Conservation (phyloP, 2,329 filamentous ascomycete species). For the Fusarium papillatum region DNA sequence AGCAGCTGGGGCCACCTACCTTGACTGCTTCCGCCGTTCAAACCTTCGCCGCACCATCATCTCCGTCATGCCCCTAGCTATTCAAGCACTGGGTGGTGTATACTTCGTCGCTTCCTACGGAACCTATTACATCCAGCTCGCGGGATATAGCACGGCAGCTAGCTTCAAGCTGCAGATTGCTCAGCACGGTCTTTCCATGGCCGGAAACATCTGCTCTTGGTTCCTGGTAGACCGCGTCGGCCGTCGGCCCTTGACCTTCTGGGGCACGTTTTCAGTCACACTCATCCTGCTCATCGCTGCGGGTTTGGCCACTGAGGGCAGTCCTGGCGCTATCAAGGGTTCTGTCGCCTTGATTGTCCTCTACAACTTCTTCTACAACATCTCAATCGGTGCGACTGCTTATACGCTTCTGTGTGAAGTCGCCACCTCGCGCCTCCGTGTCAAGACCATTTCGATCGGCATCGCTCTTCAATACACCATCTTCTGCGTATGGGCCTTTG, state of each 20-base stretch:
- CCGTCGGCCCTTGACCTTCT: background rate
- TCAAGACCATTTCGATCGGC: background rate
- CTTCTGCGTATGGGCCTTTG: conserved; percentile 3
- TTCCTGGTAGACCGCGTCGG: background rate
- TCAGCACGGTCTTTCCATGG: background rate
- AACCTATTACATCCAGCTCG: background rate
- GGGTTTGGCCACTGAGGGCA: background rate
- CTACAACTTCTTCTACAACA: background rate
- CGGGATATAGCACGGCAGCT: background rate
- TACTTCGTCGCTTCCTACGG: background rate
- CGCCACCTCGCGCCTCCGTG: background rate
- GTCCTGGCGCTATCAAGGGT: background rate
- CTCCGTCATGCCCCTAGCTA: background rate
- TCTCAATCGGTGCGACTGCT: background rate
- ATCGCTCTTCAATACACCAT: background rate
- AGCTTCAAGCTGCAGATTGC: background rate
- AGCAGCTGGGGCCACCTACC: background rate
- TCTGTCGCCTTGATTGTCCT: background rate
- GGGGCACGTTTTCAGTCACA: background rate
- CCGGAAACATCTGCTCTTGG: background rate
- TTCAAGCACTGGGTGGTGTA: background rate
- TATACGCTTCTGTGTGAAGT: background rate
- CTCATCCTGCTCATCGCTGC: background rate
- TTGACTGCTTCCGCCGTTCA: background rate
- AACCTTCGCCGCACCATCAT: background rate